A percentile compares a stretch with the other conserved stretches of the same genome.
These are phyloP conservation scores for Naganishia vaughanmartiniae DNA, from an alignment of 768 basidiomycete genomes.

Conservation along the genomic window DNA sequence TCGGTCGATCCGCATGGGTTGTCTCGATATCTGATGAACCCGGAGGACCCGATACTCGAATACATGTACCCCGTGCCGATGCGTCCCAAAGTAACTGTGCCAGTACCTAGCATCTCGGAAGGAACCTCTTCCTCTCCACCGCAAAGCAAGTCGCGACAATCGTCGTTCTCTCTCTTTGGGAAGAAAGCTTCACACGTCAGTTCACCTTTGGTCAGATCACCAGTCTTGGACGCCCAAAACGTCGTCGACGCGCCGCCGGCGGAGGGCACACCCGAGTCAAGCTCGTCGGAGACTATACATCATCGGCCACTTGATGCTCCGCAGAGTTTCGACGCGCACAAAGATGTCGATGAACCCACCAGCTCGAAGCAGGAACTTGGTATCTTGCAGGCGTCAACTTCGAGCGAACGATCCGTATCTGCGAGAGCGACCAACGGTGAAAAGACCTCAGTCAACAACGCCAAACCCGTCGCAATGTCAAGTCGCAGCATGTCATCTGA, in stretches of 20 bases:
- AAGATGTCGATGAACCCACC: background rate
- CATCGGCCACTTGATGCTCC: too few species aligned
- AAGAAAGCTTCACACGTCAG: slow-evolving; percentile 3
- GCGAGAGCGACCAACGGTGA: background rate
- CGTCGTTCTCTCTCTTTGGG: slow-evolving; percentile 16
- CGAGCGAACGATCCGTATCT: background rate
- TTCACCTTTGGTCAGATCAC: slow-evolving; percentile 1
- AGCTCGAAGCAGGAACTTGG: background rate
- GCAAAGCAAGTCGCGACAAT: background rate
- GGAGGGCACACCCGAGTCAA: background rate
- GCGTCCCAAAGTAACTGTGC: background rate
- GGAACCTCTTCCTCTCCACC: background rate
- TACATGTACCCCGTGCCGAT: slow-evolving; percentile 15
- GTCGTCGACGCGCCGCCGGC: background rate
- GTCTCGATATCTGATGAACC: slow-evolving; percentile 15
- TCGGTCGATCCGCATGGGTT: slow-evolving; percentile 20
- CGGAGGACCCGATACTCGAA: slow-evolving; percentile 14
- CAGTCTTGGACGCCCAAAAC: background rate
- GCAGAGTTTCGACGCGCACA: too few species aligned
- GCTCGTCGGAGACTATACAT: too few species aligned
- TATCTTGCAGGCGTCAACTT: background rate
- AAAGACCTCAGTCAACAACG: background rate
- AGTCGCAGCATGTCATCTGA: slow-evolving; percentile 1
- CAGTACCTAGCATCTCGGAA: background rate
- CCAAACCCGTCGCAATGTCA: background rate